A percentile compares a stretch with the other conserved stretches of the same genome.
phyloP scores from a whole-genome alignment of 106 monocot genomes.

The Cymbidium sinense region DNA sequence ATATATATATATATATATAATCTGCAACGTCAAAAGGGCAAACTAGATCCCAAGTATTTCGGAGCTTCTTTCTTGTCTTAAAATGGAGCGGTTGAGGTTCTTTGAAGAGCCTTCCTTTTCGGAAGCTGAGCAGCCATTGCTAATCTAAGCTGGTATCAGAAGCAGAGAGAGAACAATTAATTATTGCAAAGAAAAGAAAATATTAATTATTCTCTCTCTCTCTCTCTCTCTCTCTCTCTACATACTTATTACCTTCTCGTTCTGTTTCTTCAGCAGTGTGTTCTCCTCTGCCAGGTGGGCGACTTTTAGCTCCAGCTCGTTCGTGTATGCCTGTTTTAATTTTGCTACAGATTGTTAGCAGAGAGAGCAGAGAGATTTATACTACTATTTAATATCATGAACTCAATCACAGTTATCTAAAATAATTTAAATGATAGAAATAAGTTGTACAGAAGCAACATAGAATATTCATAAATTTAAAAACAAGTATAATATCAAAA shows the following conservation, averaged over 20 bases:
- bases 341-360: not conserved
- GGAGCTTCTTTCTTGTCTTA: slow-evolving; percentile 21
- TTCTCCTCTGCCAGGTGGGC: slow-evolving; percentile 37
- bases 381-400: too few species aligned
- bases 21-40: not conserved
- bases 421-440: too few species aligned
- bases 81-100: slow-evolving; percentile 60
- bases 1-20: not conserved
- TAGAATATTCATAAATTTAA: too few species aligned
- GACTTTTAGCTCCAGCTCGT: slow-evolving; percentile 51
- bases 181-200: not conserved
- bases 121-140: slow-evolving; percentile 43
- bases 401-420: too few species aligned
- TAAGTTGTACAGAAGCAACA: too few species aligned
- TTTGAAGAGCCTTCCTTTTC: slow-evolving; percentile 36
- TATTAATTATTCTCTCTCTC: not conserved
- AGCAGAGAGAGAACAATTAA: not conserved
- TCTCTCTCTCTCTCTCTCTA: not conserved
- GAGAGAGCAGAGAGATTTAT: not conserved
- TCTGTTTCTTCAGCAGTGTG: slow-evolving; percentile 40
- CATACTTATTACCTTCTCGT: slow-evolving; percentile 33
- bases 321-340: slow-evolving; percentile 45
- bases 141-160: slow-evolving; percentile 24
- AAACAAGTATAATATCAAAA: too few species aligned
- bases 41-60: not conserved